phyloP scores from a whole-genome alignment of 2,329 filamentous ascomycete species.

The Ophiostoma perfectum region DNA sequence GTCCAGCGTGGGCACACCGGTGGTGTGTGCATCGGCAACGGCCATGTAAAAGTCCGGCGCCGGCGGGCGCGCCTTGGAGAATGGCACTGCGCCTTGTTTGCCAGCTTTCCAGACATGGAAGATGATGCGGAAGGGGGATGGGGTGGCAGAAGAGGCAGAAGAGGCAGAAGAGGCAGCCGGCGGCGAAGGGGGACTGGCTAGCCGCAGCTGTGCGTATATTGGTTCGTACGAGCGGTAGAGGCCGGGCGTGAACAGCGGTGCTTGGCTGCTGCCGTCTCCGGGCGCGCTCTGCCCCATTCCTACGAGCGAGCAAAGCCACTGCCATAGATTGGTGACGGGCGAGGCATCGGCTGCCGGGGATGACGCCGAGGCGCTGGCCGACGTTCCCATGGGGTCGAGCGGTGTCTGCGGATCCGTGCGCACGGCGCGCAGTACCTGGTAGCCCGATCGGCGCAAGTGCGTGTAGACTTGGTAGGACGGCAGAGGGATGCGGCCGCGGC shows the following conservation, averaged over 20 bases:
- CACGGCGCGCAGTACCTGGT: conserved; percentile 51
- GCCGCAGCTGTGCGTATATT: conserved; percentile 65
- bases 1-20: conserved; percentile 64
- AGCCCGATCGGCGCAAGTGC: conserved; percentile 75
- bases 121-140: conserved; percentile 53
- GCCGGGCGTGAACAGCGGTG: conserved; percentile 53
- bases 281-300: too few relatives aligned
- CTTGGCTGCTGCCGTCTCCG: conserved; percentile 22
- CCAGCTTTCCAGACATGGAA: conserved; percentile 24
- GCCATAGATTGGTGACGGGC: conserved; percentile 38
- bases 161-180: conserved; percentile 20
- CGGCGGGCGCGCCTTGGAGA: conserved; percentile 74
- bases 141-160: conserved; percentile 26
- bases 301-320: conserved; percentile 48
- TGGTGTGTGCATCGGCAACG: conserved; percentile 70
- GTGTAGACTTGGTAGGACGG: conserved; percentile 87
- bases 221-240: conserved; percentile 61
- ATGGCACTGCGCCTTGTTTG: conserved; percentile 42
- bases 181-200: conserved; percentile 20
- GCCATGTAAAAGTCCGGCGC: conserved; percentile 78
- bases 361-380: neutral
- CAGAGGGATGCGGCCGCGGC: conserved; percentile 54
- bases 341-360: neutral
- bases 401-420: neutral
- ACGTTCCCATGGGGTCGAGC: neutral